These are phyloP conservation scores for Chloranthus sessilifolius DNA, from an alignment of 164 flowering plant species.

Conservation along the genomic window DNA sequence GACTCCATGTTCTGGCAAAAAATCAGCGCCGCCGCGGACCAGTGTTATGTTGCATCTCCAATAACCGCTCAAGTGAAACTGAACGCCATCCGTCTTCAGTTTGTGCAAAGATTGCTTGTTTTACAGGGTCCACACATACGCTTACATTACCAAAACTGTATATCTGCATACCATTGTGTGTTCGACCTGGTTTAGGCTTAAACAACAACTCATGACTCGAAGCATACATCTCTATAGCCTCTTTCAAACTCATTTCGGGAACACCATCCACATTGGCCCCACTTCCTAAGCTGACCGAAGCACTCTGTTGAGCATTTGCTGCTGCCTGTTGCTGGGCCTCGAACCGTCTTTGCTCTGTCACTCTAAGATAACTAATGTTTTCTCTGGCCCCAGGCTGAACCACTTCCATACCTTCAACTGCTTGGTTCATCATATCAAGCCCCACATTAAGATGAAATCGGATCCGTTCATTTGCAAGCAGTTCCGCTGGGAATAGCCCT, in stretches of 20 bases:
- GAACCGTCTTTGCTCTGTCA: conserved; percentile 72
- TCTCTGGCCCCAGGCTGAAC: conserved; percentile 79
- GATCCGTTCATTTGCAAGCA: conserved; percentile 67
- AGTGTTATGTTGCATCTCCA: conserved; percentile 53
- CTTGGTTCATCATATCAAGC: conserved; percentile 81
- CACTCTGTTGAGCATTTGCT: conserved; percentile 44
- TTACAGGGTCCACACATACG: conserved; percentile 57
- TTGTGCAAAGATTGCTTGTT: conserved; percentile 70
- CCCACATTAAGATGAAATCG: conserved; percentile 62
- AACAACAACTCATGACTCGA: conserved; percentile 65
- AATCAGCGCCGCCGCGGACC: conserved; percentile 27
- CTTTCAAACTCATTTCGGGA: conserved; percentile 70
- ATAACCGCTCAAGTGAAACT: conserved; percentile 60
- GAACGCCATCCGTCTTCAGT: conserved; percentile 57
- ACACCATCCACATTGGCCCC: conserved; percentile 24
- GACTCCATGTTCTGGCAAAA: no score
- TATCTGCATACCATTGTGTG: conserved; percentile 75
- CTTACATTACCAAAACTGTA: conserved; percentile 86
- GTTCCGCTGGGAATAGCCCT: conserved; percentile 58
- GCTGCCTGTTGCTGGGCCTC: conserved; percentile 72
- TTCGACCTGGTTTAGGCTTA: conserved; percentile 76
- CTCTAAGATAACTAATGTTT: conserved; percentile 68
- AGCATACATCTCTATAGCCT: conserved; percentile 64
- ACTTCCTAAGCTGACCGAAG: conserved; percentile 22
- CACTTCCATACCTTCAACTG: conserved; percentile 67